A percentile compares a stretch with the other conserved stretches of the same genome.
Conservation (phyloP, 805 yeast species). For the Starmerella bombicola region DNA sequence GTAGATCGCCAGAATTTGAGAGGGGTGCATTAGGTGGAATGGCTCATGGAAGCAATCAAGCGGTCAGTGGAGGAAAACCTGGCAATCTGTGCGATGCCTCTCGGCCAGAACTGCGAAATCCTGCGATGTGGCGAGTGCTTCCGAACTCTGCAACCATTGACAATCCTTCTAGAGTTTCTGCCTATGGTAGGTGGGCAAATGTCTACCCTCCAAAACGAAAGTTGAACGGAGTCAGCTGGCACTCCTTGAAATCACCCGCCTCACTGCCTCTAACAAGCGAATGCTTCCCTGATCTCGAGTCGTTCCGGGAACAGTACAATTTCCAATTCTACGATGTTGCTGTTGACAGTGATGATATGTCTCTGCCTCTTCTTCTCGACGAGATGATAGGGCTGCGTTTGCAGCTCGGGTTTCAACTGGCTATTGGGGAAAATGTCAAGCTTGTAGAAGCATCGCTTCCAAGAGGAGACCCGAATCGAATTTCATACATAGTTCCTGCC, state of each 20-base stretch:
- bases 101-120: slow-evolving; percentile 10
- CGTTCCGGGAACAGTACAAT: slow-evolving; percentile 59
- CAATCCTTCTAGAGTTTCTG: slow-evolving; percentile 42
- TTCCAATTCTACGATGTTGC: slow-evolving; percentile 61
- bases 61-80: neutral
- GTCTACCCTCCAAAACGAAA: slow-evolving; percentile 67
- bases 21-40: no score
- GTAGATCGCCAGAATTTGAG: no score
- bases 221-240: slow-evolving; percentile 73
- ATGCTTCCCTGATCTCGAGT: slow-evolving; percentile 57
- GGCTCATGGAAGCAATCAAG: no score
- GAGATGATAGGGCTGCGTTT: slow-evolving; percentile 80
- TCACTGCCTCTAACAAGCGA: slow-evolving; percentile 74
- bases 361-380: slow-evolving; percentile 46
- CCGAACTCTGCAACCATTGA: slow-evolving; percentile 53
- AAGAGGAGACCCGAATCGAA: slow-evolving; percentile 41
- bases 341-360: slow-evolving; percentile 17
- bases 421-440: slow-evolving; percentile 56
- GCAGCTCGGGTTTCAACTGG: slow-evolving; percentile 80
- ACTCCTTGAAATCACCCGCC: slow-evolving; percentile 86
- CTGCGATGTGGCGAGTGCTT: slow-evolving; percentile 46
- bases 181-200: slow-evolving; percentile 83
- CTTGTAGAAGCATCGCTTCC: slow-evolving; percentile 52
- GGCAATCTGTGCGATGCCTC: slow-evolving; percentile 3
- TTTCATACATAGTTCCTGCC: slow-evolving; percentile 46